These are phyloP conservation scores for Sutorius eximius DNA, from an alignment of 1,284 basidiomycete species.

Conservation along the genomic window DNA sequence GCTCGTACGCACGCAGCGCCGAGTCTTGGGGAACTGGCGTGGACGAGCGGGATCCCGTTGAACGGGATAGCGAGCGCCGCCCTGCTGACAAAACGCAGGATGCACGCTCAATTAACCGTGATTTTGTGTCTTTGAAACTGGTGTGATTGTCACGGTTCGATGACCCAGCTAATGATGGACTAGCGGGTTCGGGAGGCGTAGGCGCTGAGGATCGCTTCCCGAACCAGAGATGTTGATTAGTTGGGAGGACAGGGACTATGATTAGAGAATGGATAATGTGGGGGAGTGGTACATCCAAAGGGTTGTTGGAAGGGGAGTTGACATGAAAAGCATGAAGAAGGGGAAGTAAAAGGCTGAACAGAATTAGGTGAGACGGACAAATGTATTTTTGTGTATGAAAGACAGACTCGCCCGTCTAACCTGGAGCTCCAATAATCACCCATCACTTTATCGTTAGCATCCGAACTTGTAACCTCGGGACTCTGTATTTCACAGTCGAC, in stretches of 20 bases:
- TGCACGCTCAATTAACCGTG: slow-evolving; percentile 63
- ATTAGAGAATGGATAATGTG: slow-evolving; percentile 76
- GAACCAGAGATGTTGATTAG: slow-evolving; percentile 55
- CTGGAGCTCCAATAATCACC: slow-evolving; percentile 71
- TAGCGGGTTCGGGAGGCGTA: slow-evolving; percentile 20
- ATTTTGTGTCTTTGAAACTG: slow-evolving; percentile 37
- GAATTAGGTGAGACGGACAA: slow-evolving; percentile 3
- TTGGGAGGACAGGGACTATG: slow-evolving; percentile 60
- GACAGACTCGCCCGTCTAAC: slow-evolving; percentile 60
- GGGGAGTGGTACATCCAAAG: slow-evolving; percentile 65
- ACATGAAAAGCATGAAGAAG: slow-evolving; percentile 62
- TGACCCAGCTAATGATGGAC: slow-evolving; percentile 23
- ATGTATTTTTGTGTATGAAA: not conserved
- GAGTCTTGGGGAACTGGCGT: slow-evolving; percentile 45
- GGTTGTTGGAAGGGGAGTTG: slow-evolving; percentile 58
- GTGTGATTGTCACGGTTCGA: slow-evolving; percentile 6
- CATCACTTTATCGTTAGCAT: slow-evolving; percentile 39
- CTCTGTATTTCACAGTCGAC: slow-evolving; percentile 49
- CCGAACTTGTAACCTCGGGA: slow-evolving; percentile 25
- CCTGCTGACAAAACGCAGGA: slow-evolving; percentile 53
- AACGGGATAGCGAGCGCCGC: slow-evolving; percentile 54
- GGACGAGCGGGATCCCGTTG: slow-evolving; percentile 45
- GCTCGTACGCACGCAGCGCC: slow-evolving; percentile 60
- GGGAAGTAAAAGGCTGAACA: slow-evolving; percentile 50
- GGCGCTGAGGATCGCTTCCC: slow-evolving; percentile 17